phyloP scores from a whole-genome alignment of 306 rosid species.

The Urtica urens region DNA sequence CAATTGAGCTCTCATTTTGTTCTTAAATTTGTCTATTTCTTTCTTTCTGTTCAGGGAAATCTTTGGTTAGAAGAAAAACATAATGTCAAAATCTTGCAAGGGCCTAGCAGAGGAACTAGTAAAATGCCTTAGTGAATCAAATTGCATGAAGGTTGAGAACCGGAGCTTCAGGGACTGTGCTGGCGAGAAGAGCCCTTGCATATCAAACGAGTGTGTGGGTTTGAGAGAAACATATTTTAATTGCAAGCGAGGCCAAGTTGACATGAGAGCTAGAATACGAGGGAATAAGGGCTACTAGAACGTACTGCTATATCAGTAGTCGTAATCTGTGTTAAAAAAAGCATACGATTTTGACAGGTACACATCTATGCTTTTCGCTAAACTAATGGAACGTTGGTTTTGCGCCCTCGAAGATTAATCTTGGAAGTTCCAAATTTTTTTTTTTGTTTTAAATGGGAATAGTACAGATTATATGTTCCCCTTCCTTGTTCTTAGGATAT shows the following conservation, averaged over 20 bases:
- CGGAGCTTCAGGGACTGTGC: conserved; percentile 59
- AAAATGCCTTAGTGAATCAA: conserved; percentile 87
- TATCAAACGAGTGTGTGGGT: conserved; percentile 81
- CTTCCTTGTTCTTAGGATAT: too few relatives aligned
- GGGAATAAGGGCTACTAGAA: conserved; percentile 45
- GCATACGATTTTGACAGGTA: too few relatives aligned
- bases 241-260: conserved; percentile 96
- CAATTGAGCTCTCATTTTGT: too few relatives aligned
- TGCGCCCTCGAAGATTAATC: too few relatives aligned
- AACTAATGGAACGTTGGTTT: too few relatives aligned
- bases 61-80: conserved; percentile 3
- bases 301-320: too few relatives aligned
- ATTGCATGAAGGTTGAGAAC: conserved; percentile 81
- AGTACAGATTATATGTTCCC: too few relatives aligned
- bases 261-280: conserved; percentile 44
- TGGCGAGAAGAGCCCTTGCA: conserved; percentile 79
- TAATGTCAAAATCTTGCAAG: conserved; percentile 88
- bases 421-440: too few relatives aligned
- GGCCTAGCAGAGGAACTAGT: conserved; percentile 78
- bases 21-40: too few relatives aligned
- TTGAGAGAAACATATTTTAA: conserved; percentile 93
- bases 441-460: too few relatives aligned
- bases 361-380: too few relatives aligned
- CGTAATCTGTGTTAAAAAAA: not conserved
- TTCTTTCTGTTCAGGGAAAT: conserved; percentile 11